Percentiles rank a stretch among this genome's conserved stretches.
Evolutionary conservation across 139 green algal species (phyloP).

Genomic region (Chlorella sorokiniana): DNA sequence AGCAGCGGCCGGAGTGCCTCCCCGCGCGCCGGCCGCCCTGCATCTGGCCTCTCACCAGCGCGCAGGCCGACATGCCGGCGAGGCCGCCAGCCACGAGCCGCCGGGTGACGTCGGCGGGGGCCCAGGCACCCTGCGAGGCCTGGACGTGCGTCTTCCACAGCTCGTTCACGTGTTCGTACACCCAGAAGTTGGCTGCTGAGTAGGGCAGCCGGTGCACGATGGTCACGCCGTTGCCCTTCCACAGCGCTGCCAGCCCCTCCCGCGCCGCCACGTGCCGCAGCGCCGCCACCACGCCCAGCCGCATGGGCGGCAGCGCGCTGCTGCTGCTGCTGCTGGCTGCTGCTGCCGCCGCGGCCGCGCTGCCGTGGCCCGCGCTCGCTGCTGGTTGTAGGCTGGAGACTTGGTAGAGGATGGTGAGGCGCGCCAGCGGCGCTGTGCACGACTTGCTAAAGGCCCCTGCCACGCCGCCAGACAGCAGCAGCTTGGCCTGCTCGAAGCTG

Average conservation of each 20-base stretch:
- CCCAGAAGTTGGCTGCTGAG: conserved; percentile 93
- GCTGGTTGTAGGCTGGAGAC: conserved; percentile 16
- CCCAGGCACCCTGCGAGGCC: neutral
- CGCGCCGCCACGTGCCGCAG: conserved; percentile 54
- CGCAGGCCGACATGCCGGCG: conserved; percentile 85
- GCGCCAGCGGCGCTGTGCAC: conserved; percentile 85
- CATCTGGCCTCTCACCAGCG: conserved; percentile 59
- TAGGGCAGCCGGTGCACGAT: conserved; percentile 95
- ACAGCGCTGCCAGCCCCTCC: conserved; percentile 86
- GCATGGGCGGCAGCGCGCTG: neutral
- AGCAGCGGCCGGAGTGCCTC: too few relatives aligned
- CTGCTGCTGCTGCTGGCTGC: neutral
- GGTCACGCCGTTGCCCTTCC: conserved; percentile 91
- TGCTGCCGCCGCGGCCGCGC: neutral
- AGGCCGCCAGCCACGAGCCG: conserved; percentile 72
- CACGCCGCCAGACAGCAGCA: conserved; percentile 82
- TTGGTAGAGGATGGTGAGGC: conserved; percentile 97
- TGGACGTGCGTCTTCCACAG: conserved; percentile 40
- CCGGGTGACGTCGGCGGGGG: conserved; percentile 51
- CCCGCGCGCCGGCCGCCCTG: too few relatives aligned
- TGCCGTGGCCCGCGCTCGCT: neutral
- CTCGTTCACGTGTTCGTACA: conserved; percentile 81
- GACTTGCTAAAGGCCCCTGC: conserved; percentile 91
- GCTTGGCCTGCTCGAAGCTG: conserved; percentile 52
- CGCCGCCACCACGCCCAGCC: conserved; percentile 33